Percentiles rank a stretch among this genome's conserved stretches.
Conservation (phyloP, 768 basidiomycete genomes). For the Pulveroboletus ravenelii region DNA sequence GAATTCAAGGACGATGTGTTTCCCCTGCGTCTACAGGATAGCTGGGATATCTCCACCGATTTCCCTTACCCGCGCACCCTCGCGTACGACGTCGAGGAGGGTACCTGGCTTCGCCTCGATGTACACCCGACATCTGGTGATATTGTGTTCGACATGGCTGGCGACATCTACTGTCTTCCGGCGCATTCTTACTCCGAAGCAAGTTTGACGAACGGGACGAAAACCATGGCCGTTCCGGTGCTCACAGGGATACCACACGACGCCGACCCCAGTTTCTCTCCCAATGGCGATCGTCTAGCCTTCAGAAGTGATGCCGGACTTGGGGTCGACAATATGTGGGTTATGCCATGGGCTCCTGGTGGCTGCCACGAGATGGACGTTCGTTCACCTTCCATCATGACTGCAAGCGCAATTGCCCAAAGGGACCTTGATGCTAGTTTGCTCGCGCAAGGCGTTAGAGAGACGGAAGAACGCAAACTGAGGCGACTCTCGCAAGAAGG, state of each 20-base stretch:
- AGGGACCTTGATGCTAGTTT: conserved; percentile 43
- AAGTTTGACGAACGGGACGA: conserved; percentile 19
- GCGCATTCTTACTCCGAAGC: conserved; percentile 34
- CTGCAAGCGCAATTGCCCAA: conserved; percentile 33
- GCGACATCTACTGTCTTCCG: conserved; percentile 70
- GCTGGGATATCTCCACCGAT: conserved; percentile 76
- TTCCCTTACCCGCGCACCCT: conserved; percentile 63
- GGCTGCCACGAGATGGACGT: conserved; percentile 63
- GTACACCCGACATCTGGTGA: conserved; percentile 68
- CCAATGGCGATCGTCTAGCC: conserved; percentile 56
- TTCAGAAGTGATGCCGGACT: conserved; percentile 71
- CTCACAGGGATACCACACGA: conserved; percentile 64
- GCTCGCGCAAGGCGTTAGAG: conserved; percentile 46
- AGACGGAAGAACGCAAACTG: conserved; percentile 43
- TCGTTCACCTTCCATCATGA: conserved; percentile 32
- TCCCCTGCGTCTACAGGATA: conserved; percentile 50
- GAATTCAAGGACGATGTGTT: conserved; percentile 53
- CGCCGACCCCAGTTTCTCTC: conserved; percentile 70
- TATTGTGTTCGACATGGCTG: conserved; percentile 70
- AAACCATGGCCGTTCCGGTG: conserved; percentile 51
- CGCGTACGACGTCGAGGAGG: conserved; percentile 65
- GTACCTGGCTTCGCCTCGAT: conserved; percentile 73
- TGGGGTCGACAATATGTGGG: conserved; percentile 74
- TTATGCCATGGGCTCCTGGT: conserved; percentile 48
- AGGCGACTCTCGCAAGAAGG: conserved; percentile 57